Conservation (phyloP, 805 yeast genomes). For the Metschnikowia matae region DNA sequence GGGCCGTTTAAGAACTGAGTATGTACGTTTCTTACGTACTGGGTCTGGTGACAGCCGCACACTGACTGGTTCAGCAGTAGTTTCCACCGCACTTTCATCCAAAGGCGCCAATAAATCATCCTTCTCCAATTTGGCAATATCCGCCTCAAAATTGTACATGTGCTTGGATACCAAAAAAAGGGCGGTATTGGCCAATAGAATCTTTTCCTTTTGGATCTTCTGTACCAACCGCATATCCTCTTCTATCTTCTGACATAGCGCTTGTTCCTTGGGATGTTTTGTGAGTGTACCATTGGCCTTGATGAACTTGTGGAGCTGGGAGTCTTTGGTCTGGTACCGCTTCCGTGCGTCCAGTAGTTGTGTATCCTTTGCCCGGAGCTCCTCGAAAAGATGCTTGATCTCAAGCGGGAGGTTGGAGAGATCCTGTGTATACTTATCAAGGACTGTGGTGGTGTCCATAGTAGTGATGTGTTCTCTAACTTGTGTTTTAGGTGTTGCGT, state of each 20-base stretch:
- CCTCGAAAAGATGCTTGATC: slow-evolving; percentile 73
- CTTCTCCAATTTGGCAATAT: slow-evolving; percentile 67
- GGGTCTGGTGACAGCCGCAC: slow-evolving; percentile 18
- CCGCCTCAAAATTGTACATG: slow-evolving; percentile 65
- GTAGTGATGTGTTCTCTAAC: neutral
- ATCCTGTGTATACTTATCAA: slow-evolving; percentile 50
- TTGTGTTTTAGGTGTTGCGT: neutral
- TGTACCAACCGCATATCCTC: slow-evolving; percentile 61
- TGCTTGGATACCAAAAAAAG: slow-evolving; percentile 74
- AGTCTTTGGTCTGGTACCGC: slow-evolving; percentile 66
- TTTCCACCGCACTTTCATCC: slow-evolving; percentile 20
- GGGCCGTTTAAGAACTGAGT: slow-evolving; percentile 15
- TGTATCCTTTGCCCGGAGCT: slow-evolving; percentile 66
- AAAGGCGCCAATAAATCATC: slow-evolving; percentile 74
- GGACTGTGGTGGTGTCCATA: slow-evolving; percentile 86
- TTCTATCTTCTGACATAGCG: slow-evolving; percentile 57
- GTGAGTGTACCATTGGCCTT: slow-evolving; percentile 77
- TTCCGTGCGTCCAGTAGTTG: slow-evolving; percentile 62
- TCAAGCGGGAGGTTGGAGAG: slow-evolving; percentile 86
- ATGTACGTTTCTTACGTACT: slow-evolving; percentile 14
- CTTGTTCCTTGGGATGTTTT: slow-evolving; percentile 77
- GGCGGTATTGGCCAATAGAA: slow-evolving; percentile 77
- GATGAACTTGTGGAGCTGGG: slow-evolving; percentile 77
- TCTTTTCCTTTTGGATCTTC: slow-evolving; percentile 71
- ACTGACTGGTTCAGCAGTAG: slow-evolving; percentile 6